Percentiles rank a stretch among this genome's conserved stretches.
Conservation (phyloP, 352 stramenopile species). For the Phytophthora parvispora region DNA sequence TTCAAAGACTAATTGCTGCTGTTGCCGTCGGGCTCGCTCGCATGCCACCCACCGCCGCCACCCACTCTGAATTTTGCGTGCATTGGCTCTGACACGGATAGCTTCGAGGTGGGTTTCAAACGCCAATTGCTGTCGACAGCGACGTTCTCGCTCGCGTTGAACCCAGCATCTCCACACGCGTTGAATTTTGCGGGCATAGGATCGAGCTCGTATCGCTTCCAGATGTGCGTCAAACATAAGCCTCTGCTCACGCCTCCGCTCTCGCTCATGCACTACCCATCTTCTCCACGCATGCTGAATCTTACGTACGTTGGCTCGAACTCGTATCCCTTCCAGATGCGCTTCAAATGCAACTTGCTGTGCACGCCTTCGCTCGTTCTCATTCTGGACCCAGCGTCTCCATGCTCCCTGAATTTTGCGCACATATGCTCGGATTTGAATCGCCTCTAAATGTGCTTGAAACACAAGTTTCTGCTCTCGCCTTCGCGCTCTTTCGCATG, state of each 20-base stretch:
- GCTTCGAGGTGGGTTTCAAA: conserved; percentile 2
- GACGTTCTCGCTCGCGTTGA: background rate
- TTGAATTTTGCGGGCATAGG: conserved; percentile 29
- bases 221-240: conserved; percentile 8
- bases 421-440: background rate
- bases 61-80: conserved; percentile 8
- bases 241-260: conserved; percentile 2
- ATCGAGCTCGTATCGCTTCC: conserved; percentile 5
- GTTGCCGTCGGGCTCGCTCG: conserved; percentile 5
- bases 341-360: conserved; percentile 3
- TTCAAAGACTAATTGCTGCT: conserved; percentile 1
- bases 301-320: conserved; percentile 4
- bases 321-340: conserved; percentile 3
- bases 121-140: conserved; percentile 1
- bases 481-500: background rate
- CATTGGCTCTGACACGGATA: conserved; percentile 7
- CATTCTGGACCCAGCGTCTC: conserved; percentile 14
- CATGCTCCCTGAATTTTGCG: conserved; percentile 32
- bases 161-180: conserved; percentile 12
- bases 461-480: background rate
- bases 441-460: conserved; percentile 3
- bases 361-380: background rate
- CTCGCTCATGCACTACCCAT: background rate
- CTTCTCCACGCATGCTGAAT: conserved; percentile 20
- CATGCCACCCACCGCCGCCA: conserved; percentile 5